These are phyloP conservation scores for Skeletonema tropicum DNA, from an alignment of 108 stramenopile genomes.

Conservation along the genomic window DNA sequence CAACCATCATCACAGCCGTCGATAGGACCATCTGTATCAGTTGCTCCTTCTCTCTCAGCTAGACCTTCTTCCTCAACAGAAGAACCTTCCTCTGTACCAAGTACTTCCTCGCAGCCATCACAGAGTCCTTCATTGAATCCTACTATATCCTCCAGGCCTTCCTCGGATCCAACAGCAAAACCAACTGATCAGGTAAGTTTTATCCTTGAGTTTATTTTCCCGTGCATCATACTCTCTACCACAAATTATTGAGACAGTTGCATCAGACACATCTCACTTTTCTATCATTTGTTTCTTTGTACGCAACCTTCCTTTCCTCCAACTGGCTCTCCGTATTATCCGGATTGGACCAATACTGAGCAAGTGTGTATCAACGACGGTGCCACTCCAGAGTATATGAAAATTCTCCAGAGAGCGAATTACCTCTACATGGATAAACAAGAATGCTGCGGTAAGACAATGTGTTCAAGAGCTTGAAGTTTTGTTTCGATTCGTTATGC, in stretches of 20 bases:
- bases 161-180: not conserved
- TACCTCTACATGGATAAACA: conserved; percentile 27
- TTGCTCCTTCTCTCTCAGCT: not conserved
- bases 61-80: not conserved
- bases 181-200: conserved; percentile 3
- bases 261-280: not conserved
- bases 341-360: conserved; percentile 24
- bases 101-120: not conserved
- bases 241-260: not conserved
- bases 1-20: not conserved
- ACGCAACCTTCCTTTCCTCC: conserved; percentile 26
- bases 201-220: too few relatives aligned
- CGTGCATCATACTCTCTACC: not conserved
- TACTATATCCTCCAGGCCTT: not conserved
- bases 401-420: conserved; percentile 18
- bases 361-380: conserved; percentile 42
- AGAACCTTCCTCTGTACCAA: conserved; percentile 2
- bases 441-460: conserved; percentile 7
- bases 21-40: not conserved
- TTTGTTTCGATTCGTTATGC: not conserved
- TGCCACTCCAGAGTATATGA: conserved; percentile 30
- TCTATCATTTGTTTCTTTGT: not conserved
- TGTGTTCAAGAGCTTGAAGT: not conserved
- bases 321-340: conserved; percentile 35
- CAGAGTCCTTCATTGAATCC: not conserved